Conservation (phyloP, 306 rosid species). For the Sechiopsis laciniata region DNA sequence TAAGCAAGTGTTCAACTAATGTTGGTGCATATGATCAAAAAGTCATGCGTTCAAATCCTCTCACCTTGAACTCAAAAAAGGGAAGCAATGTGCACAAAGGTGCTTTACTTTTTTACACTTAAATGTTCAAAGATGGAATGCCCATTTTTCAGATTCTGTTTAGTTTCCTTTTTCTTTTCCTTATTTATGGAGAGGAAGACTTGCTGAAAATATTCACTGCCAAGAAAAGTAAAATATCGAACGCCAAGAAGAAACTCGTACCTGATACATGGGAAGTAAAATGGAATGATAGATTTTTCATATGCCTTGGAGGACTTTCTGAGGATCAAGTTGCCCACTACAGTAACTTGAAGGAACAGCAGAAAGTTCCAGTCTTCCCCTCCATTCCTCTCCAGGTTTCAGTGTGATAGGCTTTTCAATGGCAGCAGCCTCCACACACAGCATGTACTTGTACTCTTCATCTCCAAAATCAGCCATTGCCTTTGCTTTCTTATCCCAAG, state of each 20-base stretch:
- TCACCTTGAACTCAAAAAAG: too few species aligned
- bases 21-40: too few species aligned
- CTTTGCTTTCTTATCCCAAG: constrained; percentile 99
- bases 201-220: too few species aligned
- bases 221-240: too few species aligned
- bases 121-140: too few species aligned
- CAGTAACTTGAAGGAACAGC: constrained; percentile 97
- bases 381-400: constrained; percentile 99
- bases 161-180: too few species aligned
- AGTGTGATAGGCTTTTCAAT: constrained; percentile 71
- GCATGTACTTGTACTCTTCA: constrained; percentile 90
- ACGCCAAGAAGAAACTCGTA: constrained; percentile 30
- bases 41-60: too few species aligned
- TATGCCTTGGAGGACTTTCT: constrained; percentile 61
- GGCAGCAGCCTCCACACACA: constrained; percentile 88
- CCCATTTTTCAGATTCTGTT: too few species aligned
- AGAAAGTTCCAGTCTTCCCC: constrained; percentile 83
- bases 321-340: constrained; percentile 97
- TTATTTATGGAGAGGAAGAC: too few species aligned
- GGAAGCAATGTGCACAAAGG: too few species aligned
- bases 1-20: too few species aligned
- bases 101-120: too few species aligned
- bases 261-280: constrained; percentile 61
- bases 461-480: constrained; percentile 93
- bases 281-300: constrained; percentile 37